Base-by-base conservation (phyloP, 2,329 filamentous ascomycete genomes). In the Sporothrix pallida region DNA sequence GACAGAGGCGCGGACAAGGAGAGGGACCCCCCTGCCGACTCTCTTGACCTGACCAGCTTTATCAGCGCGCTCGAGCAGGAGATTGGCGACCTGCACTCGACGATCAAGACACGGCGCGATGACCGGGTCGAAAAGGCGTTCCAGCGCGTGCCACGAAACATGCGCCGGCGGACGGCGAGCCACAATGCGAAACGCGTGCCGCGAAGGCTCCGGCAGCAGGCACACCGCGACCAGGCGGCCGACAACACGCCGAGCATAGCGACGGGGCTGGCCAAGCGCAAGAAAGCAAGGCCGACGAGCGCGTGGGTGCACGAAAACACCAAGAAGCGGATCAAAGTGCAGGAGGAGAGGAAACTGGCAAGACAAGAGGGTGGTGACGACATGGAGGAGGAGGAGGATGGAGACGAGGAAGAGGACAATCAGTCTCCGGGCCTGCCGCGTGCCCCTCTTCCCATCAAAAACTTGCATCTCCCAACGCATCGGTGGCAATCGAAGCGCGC, bases 401-500 rank as follows among this genome's bases (percentile, higher is more conserved):
- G 70, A 1, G 65, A 70, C 17, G 12, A 54, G 37, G 60, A 50
- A 13, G 54, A 26, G 2, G 54, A 13, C 23, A 44, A 26, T 5
- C 8, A 86, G 56, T 89, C 91, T 1, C 93, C 31, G 31, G 31
- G 31, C 31, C 31, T 37, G 31, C 31, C 31, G 31, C 92, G 81
- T 93, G 77, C 91, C 91, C 80, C 89, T 82, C 90, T 96, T 46
- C 95, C 98, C 80, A 84, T 91, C 63, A 87, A 93, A 81, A 98
- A 98, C 84, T 94, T 93, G 2, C 98, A 95, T 94, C 85, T 99
- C 17, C 96, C 96, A 0, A 98, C 96, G 7, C 96, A 99, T 81
- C 83, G 97, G 76, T 99, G 93, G 88, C 95, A 97, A 82, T 91
- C 95, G 2, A 99, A 99, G 82, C 87, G 96, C 74, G 94, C 96